phyloP scores from a whole-genome alignment of 1,284 basidiomycete genomes.

The Chalciporus piperatoides region DNA sequence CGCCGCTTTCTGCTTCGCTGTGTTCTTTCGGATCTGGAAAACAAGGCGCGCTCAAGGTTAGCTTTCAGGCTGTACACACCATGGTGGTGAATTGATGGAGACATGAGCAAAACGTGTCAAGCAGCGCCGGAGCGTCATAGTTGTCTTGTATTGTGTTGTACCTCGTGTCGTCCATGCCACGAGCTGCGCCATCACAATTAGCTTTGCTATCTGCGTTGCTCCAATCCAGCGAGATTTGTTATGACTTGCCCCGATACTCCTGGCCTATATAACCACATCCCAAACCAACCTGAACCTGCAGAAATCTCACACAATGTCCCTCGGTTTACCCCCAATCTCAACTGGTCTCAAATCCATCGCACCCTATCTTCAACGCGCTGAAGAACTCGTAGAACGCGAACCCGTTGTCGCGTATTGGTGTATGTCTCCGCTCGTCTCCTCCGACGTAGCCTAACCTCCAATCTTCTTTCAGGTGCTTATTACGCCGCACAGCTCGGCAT shows the following conservation, averaged over 20 bases:
- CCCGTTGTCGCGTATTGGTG: constrained; percentile 95
- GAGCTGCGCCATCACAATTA: background rate
- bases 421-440: constrained; percentile 36
- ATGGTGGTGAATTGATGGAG: background rate
- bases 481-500: constrained; percentile 90
- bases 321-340: constrained; percentile 56
- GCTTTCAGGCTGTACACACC: background rate
- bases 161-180: too few species aligned
- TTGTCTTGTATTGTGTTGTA: too few species aligned
- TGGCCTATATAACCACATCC: constrained; percentile 7
- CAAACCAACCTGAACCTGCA: background rate
- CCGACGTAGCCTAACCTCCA: background rate
- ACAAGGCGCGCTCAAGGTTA: background rate
- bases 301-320: constrained; percentile 26
- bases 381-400: constrained; percentile 79
- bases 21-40: background rate
- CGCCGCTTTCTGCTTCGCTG: background rate
- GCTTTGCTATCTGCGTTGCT: background rate
- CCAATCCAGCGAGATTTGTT: background rate
- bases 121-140: too few species aligned
- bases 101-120: background rate
- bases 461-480: constrained; percentile 62
- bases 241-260: background rate
- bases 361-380: constrained; percentile 86
- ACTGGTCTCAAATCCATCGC: constrained; percentile 59